phyloP scores from a whole-genome alignment of 2,329 filamentous ascomycete genomes.

The Epichloe uncinata region DNA sequence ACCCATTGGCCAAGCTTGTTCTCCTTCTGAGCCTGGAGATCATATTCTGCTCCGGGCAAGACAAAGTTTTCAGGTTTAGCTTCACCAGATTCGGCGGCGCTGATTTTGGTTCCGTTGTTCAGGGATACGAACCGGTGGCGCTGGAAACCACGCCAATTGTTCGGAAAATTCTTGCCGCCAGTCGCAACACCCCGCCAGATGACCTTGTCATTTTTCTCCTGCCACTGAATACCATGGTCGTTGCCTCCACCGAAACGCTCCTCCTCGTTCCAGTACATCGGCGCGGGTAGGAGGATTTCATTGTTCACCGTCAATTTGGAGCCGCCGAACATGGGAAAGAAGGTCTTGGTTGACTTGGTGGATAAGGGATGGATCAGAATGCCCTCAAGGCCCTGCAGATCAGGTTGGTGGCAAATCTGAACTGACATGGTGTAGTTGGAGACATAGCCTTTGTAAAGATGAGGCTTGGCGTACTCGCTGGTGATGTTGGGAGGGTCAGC shows the following conservation, averaged over 20 bases:
- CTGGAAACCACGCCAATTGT: constrained; percentile 61
- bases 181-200: constrained; percentile 58
- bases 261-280: constrained; percentile 55
- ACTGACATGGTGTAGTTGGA: constrained; percentile 47
- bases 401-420: constrained; percentile 53
- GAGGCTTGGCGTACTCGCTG: constrained; percentile 30
- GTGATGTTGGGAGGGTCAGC: constrained; percentile 31
- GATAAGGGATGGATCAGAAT: constrained; percentile 49
- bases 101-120: constrained; percentile 51
- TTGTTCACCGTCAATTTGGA: constrained; percentile 58
- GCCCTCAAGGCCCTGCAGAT: constrained; percentile 48
- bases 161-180: constrained; percentile 42
- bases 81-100: constrained; percentile 29
- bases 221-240: constrained; percentile 42
- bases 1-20: constrained; percentile 37
- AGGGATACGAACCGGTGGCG: constrained; percentile 63
- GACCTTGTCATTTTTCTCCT: constrained; percentile 36
- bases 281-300: constrained; percentile 55
- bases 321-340: constrained; percentile 55
- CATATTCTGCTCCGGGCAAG: constrained; percentile 34
- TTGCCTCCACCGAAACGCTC: constrained; percentile 45
- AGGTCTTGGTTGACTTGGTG: constrained; percentile 39
- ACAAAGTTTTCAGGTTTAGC: constrained; percentile 38
- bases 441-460: constrained; percentile 44
- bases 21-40: constrained; percentile 30